Evolutionary conservation across 208 protist genomes (phyloP).

Genomic region (Trypanosoma lewisi): DNA sequence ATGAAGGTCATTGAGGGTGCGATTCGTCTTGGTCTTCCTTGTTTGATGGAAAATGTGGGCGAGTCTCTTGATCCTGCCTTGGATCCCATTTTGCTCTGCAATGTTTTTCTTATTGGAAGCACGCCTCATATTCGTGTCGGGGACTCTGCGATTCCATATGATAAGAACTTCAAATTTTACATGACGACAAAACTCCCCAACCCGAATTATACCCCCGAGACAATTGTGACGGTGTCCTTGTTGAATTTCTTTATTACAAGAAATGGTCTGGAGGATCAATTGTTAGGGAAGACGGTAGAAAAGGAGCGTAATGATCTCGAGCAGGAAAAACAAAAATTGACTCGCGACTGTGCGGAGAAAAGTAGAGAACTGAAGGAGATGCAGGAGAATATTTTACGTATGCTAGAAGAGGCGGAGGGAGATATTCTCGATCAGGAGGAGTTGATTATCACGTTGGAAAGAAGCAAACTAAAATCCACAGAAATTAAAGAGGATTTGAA

Average conservation of each 20-base stretch:
- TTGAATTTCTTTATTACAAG: constrained; percentile 98
- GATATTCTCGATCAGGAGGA: constrained; percentile 97
- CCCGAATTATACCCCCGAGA: constrained; percentile 96
- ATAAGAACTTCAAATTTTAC: constrained; percentile 95
- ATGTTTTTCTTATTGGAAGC: constrained; percentile 94
- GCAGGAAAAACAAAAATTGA: constrained; percentile 95
- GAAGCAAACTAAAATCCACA: constrained; percentile 94
- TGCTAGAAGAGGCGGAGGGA: constrained; percentile 94
- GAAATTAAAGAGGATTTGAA: constrained; percentile 94
- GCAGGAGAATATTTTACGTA: constrained; percentile 95
- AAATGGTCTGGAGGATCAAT: constrained; percentile 96
- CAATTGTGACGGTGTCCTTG: constrained; percentile 95
- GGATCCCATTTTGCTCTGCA: constrained; percentile 95
- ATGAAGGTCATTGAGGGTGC: constrained; percentile 95
- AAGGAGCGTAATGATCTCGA: constrained; percentile 97
- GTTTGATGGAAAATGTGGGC: constrained; percentile 96
- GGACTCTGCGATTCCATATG: constrained; percentile 95
- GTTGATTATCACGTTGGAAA: constrained; percentile 95
- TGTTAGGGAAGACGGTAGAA: constrained; percentile 95
- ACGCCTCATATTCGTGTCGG: constrained; percentile 96
- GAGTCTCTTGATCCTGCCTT: constrained; percentile 95
- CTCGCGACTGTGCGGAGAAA: constrained; percentile 93
- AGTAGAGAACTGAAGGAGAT: constrained; percentile 94
- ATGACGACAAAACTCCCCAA: constrained; percentile 98
- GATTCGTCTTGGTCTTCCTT: constrained; percentile 96